Evolutionary conservation across 768 basidiomycete species (phyloP).

Genomic region (Myochromella boudieri): DNA sequence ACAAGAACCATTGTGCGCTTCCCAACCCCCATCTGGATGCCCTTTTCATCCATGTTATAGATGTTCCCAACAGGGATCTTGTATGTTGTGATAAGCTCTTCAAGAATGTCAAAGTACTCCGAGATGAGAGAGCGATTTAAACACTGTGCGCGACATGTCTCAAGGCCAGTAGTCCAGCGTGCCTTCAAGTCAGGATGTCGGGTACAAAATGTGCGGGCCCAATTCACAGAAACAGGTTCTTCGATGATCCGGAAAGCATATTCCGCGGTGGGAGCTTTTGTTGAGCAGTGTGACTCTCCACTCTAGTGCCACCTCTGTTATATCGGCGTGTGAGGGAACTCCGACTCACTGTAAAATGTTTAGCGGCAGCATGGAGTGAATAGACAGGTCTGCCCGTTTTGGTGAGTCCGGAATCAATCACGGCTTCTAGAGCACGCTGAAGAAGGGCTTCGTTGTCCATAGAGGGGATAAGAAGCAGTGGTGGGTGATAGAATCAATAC

Average conservation of each 20-base stretch:
- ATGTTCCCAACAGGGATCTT: constrained; percentile 23
- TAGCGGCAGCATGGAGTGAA: not conserved
- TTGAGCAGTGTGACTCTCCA: not conserved
- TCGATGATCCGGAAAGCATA: not conserved
- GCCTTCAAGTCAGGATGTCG: constrained; percentile 24
- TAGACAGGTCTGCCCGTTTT: not conserved
- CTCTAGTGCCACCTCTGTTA: not conserved
- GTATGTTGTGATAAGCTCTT: constrained; percentile 11
- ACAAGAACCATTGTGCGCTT: constrained; percentile 10
- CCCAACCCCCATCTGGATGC: constrained; percentile 27
- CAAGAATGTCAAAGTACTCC: constrained; percentile 18
- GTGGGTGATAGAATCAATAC: too few species aligned
- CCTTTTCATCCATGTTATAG: constrained; percentile 31
- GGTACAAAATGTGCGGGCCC: constrained; percentile 14
- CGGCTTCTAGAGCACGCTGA: not conserved
- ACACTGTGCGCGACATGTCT: constrained; percentile 20
- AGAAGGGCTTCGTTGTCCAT: not conserved
- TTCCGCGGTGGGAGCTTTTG: not conserved
- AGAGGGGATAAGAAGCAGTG: too few species aligned
- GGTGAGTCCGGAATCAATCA: not conserved
- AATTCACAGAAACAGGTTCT: constrained; percentile 2
- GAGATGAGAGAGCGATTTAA: constrained; percentile 20
- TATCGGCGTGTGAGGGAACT: not conserved
- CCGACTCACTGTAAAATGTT: not conserved
- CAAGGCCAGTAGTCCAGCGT: constrained; percentile 20